Conservation (phyloP, 2,329 filamentous ascomycete species). For the Pestalotiopsis fici region DNA sequence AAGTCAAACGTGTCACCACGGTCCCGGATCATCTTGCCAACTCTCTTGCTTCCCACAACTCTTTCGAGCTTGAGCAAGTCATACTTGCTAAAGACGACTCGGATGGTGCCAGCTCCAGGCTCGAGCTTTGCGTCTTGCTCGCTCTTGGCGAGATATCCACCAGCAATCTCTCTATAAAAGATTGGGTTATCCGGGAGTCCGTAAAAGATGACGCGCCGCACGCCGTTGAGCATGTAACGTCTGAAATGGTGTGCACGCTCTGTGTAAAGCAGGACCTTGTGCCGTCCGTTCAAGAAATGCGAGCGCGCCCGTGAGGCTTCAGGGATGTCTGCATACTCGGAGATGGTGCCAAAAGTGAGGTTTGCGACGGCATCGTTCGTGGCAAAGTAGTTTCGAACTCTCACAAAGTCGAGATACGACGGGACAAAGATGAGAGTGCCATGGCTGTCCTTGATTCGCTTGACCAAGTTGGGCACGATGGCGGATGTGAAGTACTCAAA, state of each 20-base stretch:
- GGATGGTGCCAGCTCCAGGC: conserved; percentile 60
- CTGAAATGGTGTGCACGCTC: conserved; percentile 97
- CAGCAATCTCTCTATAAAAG: conserved; percentile 78
- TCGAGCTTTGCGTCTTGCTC: conserved; percentile 56
- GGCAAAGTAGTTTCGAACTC: conserved; percentile 88
- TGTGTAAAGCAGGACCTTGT: conserved; percentile 85
- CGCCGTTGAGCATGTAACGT: conserved; percentile 80
- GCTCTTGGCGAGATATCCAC: conserved; percentile 63
- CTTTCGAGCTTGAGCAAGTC: conserved; percentile 88
- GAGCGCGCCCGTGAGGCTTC: conserved; percentile 83
- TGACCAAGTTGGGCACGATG: conserved; percentile 73
- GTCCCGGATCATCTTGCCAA: conserved; percentile 82
- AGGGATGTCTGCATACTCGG: conserved; percentile 79
- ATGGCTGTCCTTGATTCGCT: conserved; percentile 61
- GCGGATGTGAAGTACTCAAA: conserved; percentile 90
- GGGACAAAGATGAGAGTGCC: conserved; percentile 90
- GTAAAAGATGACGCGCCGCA: conserved; percentile 85
- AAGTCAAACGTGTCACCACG: conserved; percentile 94
- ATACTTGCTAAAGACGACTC: conserved; percentile 80
- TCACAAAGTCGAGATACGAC: conserved; percentile 92
- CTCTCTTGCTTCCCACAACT: conserved; percentile 78
- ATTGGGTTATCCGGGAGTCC: conserved; percentile 83
- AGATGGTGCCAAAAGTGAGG: conserved; percentile 77
- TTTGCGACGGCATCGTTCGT: conserved; percentile 59
- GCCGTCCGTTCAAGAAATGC: conserved; percentile 82